Conservation (phyloP, 1,284 basidiomycete genomes). For the Somion occarium region DNA sequence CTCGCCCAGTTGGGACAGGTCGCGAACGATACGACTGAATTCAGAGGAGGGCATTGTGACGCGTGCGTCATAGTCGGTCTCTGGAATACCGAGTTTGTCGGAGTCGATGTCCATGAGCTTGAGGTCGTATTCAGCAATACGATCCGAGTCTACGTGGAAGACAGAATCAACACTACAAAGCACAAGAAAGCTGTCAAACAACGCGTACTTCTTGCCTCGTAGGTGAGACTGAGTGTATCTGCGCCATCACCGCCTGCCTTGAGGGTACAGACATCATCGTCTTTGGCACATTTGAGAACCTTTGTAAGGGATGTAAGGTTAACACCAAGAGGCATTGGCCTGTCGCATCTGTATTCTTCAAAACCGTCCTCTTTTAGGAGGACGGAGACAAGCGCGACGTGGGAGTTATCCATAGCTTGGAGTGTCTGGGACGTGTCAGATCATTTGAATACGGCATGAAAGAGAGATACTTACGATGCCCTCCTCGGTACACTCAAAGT, state of each 20-base stretch:
- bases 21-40: constrained; percentile 90
- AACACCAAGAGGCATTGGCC: constrained; percentile 91
- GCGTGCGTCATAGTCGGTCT: constrained; percentile 95
- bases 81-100: constrained; percentile 95
- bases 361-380: constrained; percentile 77
- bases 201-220: constrained; percentile 84
- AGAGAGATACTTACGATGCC: constrained; percentile 66
- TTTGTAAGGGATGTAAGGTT: constrained; percentile 91
- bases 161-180: constrained; percentile 7
- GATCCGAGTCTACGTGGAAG: constrained; percentile 69
- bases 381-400: constrained; percentile 93
- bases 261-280: constrained; percentile 91
- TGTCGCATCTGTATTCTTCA: constrained; percentile 90
- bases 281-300: constrained; percentile 96
- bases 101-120: constrained; percentile 99
- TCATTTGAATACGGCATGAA: constrained; percentile 5
- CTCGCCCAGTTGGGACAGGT: constrained; percentile 91
- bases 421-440: constrained; percentile 46
- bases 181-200: constrained; percentile 12
- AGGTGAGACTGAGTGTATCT: constrained; percentile 86
- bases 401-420: constrained; percentile 99
- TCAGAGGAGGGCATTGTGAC: constrained; percentile 87
- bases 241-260: constrained; percentile 89
- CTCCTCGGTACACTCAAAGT: constrained; percentile 97
- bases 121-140: constrained; percentile 98